phyloP scores from a whole-genome alignment of 1,284 basidiomycete species.

The Fomitiporia mediterranea region DNA sequence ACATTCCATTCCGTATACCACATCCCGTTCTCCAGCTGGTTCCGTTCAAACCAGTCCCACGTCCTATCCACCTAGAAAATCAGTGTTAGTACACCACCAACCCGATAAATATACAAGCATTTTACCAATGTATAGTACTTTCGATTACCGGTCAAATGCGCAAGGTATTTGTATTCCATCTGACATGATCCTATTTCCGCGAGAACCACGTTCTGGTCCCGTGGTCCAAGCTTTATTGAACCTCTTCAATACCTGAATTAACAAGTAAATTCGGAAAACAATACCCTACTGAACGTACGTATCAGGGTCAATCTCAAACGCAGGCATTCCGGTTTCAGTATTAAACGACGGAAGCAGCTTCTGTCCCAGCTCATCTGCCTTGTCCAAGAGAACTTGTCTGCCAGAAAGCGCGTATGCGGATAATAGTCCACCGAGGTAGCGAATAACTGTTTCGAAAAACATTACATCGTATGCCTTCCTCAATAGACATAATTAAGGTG shows the following conservation, averaged over 20 bases:
- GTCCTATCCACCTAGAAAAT: constrained; percentile 32
- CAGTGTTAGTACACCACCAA: not conserved
- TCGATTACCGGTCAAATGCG: constrained; percentile 48
- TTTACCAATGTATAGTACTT: constrained; percentile 43
- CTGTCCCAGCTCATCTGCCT: constrained; percentile 50
- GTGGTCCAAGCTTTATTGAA: constrained; percentile 29
- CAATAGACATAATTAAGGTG: constrained; percentile 29
- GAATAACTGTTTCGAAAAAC: constrained; percentile 84
- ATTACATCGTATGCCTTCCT: constrained; percentile 38
- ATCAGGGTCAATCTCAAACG: constrained; percentile 43
- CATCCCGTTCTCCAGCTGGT: constrained; percentile 22
- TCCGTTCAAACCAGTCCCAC: constrained; percentile 42
- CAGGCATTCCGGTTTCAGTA: constrained; percentile 44
- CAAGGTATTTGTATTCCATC: constrained; percentile 54
- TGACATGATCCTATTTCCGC: constrained; percentile 56
- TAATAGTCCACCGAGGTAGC: constrained; percentile 81
- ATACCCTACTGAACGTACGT: constrained; percentile 32
- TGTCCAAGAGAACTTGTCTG: constrained; percentile 38
- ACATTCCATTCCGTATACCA: constrained; percentile 25
- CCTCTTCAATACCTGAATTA: constrained; percentile 22
- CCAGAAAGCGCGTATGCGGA: constrained; percentile 75
- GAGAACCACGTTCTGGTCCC: constrained; percentile 36
- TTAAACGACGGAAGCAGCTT: constrained; percentile 49
- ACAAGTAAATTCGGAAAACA: not conserved
- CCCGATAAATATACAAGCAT: constrained; percentile 6